Evolutionary conservation across 441 rosid genomes (phyloP).

Genomic region (Croton laevigatus): DNA sequence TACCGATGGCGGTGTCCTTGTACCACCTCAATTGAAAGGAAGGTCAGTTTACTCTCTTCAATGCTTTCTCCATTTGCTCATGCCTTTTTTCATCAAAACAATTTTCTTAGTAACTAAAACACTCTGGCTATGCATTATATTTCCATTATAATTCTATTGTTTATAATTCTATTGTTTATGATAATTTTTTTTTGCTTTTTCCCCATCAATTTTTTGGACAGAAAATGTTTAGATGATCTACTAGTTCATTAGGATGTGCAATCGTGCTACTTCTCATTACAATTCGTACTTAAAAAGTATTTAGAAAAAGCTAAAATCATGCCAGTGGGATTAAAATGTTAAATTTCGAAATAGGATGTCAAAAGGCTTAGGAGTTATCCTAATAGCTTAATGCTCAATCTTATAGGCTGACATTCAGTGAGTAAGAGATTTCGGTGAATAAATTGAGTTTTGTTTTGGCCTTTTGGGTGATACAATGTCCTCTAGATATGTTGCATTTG

Average conservation of each 20-base stretch:
- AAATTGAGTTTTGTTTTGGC: background rate
- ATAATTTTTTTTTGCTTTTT: no score
- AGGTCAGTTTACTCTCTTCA: constrained; percentile 40
- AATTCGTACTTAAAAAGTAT: background rate
- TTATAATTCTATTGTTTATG: background rate
- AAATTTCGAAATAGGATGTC: background rate
- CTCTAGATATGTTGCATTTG: background rate
- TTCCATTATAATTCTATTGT: background rate
- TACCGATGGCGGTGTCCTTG: constrained; percentile 53
- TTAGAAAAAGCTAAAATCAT: background rate
- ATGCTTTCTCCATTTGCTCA: background rate
- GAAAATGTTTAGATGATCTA: background rate
- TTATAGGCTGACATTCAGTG: background rate
- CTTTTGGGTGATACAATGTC: background rate
- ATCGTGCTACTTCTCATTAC: background rate
- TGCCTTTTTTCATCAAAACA: background rate
- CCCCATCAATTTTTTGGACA: no score
- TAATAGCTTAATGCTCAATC: background rate
- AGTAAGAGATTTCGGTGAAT: background rate
- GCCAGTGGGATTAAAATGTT: background rate
- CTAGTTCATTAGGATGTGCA: background rate
- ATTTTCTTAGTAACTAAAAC: background rate
- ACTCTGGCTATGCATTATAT: background rate
- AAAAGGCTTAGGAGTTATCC: background rate
- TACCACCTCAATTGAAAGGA: constrained; percentile 91